Base-by-base conservation (phyloP, 108 stramenopile species). In the Bacterosira constricta region DNA sequence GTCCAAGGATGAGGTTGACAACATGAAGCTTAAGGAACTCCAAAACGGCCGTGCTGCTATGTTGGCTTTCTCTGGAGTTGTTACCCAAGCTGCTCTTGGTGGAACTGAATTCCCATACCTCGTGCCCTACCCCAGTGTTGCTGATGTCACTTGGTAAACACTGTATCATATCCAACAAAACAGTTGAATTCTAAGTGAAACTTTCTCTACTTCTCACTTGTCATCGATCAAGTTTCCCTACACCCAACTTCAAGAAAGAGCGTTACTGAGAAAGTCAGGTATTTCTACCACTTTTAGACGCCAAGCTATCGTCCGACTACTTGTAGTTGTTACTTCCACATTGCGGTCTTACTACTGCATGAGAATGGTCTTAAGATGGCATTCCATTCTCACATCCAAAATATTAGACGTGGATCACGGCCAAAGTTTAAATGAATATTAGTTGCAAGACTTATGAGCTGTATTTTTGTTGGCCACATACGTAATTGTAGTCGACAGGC, bases 41-140 rank as follows among this genome's bases (percentile, higher is more conserved):
- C 83, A 85, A 74, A 96, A 98, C 71, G 94, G 96, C 71, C 93
- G 97, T 66, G 87, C 97, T 69, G 97, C 96, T 35, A 98, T 98
- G 96, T 77, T 96, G 69, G 97, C 97, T 46, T 97, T 97, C 80
- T 82, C 87, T 53, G 97, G 93, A 56, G 91, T 98, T 68, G 90
- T 85, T 52, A 98, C 96, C 66, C 96, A 97, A 83, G 75, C 92
- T 59, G 83, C 95, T 61, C 75, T 96, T 76, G 90, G 92, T 35
- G 89, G 85, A 50, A 79, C 79, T 50, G 78, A 85, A 23, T 77
- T 77, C 62, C 75, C 75, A 25, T 77, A 77, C 75, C 67, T 77
- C 20, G 75, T 77, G 36, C 75, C 75, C 13, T 77, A 77, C 46
- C 67, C 62, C 54, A 61, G 62, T 44, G 67, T 69, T 34, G 67